Base-by-base conservation (phyloP, 148 eudicot species). In the Silene uniflora region DNA sequence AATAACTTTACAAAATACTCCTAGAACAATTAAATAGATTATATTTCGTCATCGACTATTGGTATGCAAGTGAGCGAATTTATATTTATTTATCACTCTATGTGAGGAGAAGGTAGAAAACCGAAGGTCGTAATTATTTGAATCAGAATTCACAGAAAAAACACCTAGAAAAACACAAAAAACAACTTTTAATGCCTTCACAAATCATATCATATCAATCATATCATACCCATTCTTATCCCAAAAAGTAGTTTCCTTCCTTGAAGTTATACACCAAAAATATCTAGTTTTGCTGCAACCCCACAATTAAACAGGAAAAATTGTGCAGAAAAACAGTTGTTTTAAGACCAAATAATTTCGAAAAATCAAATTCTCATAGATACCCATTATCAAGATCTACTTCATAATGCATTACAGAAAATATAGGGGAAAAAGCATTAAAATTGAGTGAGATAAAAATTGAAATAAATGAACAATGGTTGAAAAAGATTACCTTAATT, bases 221-320 rank as follows among this genome's bases (percentile, higher is more conserved):
- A 52, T 12, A 52, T 12, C 56, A 52, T 52, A 52, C 56, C 56
- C 56, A 52, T 52, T 52, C 3, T 49, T 1, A 49, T 49, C 17
- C 44, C 35, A 39, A 27, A 12, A 63, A 63, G 67, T 63, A 68
- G 10, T 68, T 32, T 42, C 25, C 9, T 49, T 71, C 1, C 21
- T 52, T 71, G 73, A 49, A 27, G 22, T 49, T 12, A 71, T 71
- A 23, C 61, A 71, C 21, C 73, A 71, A 52, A 24, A 71, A 71
- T 13, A 52, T 21, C 66, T 62, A 71, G 42, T 17, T 66, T 66
- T 71, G 59, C 1, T 16, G 52, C 54, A 75, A 2, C 71, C 83
- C 72, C 83, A 75, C 29, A 27, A 74, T 71, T 49, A 58, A 19
- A n/a, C 17, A 18, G 19, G 13, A 19, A 66, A 25, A 55, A 55